Evolutionary conservation across 768 basidiomycete genomes (phyloP).

Genomic region (Boletus insuetus): DNA sequence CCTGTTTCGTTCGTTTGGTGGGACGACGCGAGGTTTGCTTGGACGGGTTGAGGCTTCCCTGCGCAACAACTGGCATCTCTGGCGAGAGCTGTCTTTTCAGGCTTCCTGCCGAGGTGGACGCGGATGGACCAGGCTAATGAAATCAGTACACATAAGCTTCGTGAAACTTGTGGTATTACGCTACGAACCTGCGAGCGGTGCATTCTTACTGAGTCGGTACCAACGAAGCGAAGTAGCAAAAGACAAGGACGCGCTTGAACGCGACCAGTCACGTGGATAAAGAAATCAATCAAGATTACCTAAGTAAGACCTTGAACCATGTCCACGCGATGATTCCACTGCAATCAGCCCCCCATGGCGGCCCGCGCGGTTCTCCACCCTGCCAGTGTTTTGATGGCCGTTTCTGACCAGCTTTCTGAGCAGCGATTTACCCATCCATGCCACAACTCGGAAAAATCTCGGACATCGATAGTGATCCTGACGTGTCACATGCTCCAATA

Average conservation of each 20-base stretch:
- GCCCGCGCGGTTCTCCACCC: too few species aligned
- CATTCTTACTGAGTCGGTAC: constrained; percentile 9
- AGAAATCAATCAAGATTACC: constrained; percentile 17
- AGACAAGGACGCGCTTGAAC: background rate
- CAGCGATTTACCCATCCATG: too few species aligned
- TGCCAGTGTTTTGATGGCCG: background rate
- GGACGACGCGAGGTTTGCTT: constrained; percentile 13
- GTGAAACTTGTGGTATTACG: too few species aligned
- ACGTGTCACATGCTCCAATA: constrained; percentile 18
- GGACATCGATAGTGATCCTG: constrained; percentile 1
- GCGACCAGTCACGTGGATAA: constrained; percentile 23
- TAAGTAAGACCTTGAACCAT: too few species aligned
- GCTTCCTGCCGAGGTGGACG: constrained; percentile 20
- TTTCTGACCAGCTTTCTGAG: background rate
- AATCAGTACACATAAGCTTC: background rate
- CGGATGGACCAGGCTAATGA: constrained; percentile 8
- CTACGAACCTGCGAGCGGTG: constrained; percentile 16
- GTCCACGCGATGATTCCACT: background rate
- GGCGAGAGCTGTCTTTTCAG: constrained; percentile 22
- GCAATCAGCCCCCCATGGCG: background rate
- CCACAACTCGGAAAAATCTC: constrained; percentile 11
- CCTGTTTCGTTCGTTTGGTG: constrained; percentile 15
- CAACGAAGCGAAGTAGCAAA: background rate
- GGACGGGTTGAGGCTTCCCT: background rate
- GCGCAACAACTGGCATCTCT: constrained; percentile 7